Evolutionary conservation across 768 basidiomycete genomes (phyloP), one percentile per base, ranked within the genome.

Genomic region (Hypsizygus marmoreus): DNA sequence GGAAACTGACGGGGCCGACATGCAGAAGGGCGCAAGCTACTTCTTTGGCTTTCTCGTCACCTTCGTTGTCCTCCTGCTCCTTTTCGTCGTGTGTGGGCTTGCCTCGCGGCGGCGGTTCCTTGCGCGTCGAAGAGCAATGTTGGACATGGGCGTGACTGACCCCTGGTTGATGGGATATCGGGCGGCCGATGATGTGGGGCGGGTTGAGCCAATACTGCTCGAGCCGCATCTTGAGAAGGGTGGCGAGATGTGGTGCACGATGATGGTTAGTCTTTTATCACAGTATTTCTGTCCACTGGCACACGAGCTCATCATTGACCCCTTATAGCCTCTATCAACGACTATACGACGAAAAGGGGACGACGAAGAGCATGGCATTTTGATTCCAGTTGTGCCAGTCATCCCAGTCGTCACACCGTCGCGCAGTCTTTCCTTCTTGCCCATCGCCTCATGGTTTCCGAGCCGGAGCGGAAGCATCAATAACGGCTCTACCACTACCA

Each of bases 31-130:
- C 6, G 69, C 73, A 16, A 74, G 64, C 51, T 75, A 76, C 56
- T 77, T 77, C 58, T 76, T 77, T 46, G 77, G 77, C 3, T 77
- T 79, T 50, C 71, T 79, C 50, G 71, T 77, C 55, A 68, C 74
- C 17, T 74, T 79, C 52, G 63, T 74, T 46, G 65, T 70, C 2
- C 66, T 79, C 34, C 58, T 82, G 22, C 62, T 81, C 34, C 57
- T 81, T 37, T 80, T 81, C 42, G 63, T 80, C 7, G 74, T 68
- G 3, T 80, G 78, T 39, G 78, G 76, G 6, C 53, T 82, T 12
- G 66, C 72, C 37, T 71, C 78, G 13, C 67, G 80, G 48, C 62
- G 76, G 34, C 60, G 77, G 39, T 49, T 64, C 17, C 38, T 58
- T 22, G 51, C 65, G 29, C 57, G 68, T 24, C 54, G 68, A n/a